Evolutionary conservation across 2,329 filamentous ascomycete genomes (phyloP), one percentile per base, ranked within the genome.

Genomic region (Colletotrichum falcatum): DNA sequence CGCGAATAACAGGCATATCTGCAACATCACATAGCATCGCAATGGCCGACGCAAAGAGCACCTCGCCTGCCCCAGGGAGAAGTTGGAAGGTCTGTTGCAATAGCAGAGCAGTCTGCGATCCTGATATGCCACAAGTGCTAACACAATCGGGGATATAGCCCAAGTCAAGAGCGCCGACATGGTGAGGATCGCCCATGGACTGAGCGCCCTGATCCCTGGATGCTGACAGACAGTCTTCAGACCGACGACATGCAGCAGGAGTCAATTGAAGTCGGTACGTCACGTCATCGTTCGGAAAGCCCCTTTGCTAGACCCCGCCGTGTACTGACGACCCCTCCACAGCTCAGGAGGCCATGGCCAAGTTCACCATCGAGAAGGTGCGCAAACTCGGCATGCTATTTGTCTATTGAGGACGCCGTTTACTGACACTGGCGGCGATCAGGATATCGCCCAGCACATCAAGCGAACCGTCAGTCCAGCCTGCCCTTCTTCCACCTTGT

Each of bases 141-240:
- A 70, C 69, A 20, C 44, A 42, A 44, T 42, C 58, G 39, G n/a
- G 53, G 44, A 77, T 74, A 78, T 23, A 99, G 96, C 94, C 73
- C 94, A 97, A 84, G 91, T 99, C 83, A 99, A 99, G 87, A 97
- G 95, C 76, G 95, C 94, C 70, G 96, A 99, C 81, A 99, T 99
- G 96, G 96, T 98, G 88, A 82, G 86, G 33, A 35, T 60, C 42
- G 55, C 64, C 42, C 33, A 66, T 33, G 58, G 66, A 66, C 35
- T 63, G 54, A 48, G 63, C 70, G 68, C n/a, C 33, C 35, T 54
- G 67, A 68, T 68, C 49, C 65, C 65, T 60, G 66, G 63, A 71
- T 35, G 74, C 80, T 82, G 74, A 83, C 76, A 23, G 20, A 83
- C 76, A 37, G 11, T 23, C 14, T 37, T 33, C 79, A 98, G 96